Evolutionary conservation across 805 yeast genomes (phyloP), one percentile per base, ranked within the genome.

Genomic region (Suhomyces canberraensis): DNA sequence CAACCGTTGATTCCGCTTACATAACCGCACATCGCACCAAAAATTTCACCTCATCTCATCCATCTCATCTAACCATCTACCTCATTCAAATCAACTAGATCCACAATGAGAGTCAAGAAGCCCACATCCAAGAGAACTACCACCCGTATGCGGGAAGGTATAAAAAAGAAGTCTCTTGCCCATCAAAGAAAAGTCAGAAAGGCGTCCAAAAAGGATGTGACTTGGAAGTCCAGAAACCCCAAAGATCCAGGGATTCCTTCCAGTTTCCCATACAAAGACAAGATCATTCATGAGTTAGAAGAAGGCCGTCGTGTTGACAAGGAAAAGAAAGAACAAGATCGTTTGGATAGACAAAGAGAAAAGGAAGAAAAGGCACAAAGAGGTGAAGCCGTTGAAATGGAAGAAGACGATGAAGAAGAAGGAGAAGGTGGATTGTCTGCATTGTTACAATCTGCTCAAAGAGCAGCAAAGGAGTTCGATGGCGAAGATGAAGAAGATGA

Each of bases 191-290:
- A 93, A 58, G 84, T 85, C 59, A 76, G 73, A 51, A 93, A 93
- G 66, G 47, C 60, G 17, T 76, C 95, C 14, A 93, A 93, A 74
- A 89, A 78, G 57, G 97, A 91, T 60, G 79, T 78, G 3, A 93
- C 98, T 11, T 93, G 98, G 98, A 88, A 78, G 59, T 85, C 96
- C 13, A 79, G 81, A 54, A 64, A 66, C 39, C 79, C 78, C 53
- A 91, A 87, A 64, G 97, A 90, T 60, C 90, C 91, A 8, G 98
- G 98, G 47, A 91, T 93, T 50, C 98, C 98, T 39, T 71, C 95
- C 35, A 80, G 82, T 51, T 93, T 89, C 75, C 98, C 98, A 22
- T 93, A 89, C 69, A 93, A 91, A 61, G 95, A 85, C 46, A 76
- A 77, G 61, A 79, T 93, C 40, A 67, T 93, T 39, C 68, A 66